Percentiles rank a stretch among this genome's conserved stretches.
Conservation (phyloP, 805 yeast genomes). For the Ogataea saltuana region DNA sequence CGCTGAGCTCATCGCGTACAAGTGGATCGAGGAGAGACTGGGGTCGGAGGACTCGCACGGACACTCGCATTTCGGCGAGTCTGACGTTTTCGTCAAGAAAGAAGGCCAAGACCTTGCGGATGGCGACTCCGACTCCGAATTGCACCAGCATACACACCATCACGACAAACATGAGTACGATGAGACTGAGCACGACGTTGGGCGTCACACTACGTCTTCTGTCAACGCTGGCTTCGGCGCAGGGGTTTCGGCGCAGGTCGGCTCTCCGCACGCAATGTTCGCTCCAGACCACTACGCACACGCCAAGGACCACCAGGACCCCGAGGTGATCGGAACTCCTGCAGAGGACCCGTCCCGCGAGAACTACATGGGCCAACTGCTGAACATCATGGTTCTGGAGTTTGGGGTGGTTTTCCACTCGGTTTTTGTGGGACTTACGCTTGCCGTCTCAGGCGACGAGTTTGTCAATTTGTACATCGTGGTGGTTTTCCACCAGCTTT, state of each 20-base stretch:
- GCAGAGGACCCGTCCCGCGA: constrained; percentile 29
- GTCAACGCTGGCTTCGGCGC: no score
- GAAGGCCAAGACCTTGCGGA: constrained; percentile 12
- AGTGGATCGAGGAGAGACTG: constrained; percentile 40
- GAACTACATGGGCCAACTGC: constrained; percentile 54
- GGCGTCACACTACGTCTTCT: neutral
- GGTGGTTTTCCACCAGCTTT: constrained; percentile 73
- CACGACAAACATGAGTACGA: constrained; percentile 1
- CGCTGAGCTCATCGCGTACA: constrained; percentile 51
- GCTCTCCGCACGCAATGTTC: neutral
- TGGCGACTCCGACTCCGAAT: neutral
- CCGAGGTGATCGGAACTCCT: constrained; percentile 43
- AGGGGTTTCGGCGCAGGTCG: neutral
- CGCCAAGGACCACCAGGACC: constrained; percentile 44
- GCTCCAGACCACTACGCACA: constrained; percentile 41
- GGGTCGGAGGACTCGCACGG: constrained; percentile 35
- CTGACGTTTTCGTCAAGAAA: constrained; percentile 20
- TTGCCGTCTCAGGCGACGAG: constrained; percentile 78
- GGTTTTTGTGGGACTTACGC: constrained; percentile 73
- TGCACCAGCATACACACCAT: neutral
- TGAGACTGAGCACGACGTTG: neutral
- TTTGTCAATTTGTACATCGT: constrained; percentile 71
- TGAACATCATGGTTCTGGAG: constrained; percentile 62
- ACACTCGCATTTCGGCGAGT: constrained; percentile 60
- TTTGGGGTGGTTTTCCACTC: constrained; percentile 85